These are phyloP conservation scores for Yarrowia sp. DNA, from an alignment of 805 yeast genomes.

Conservation along the genomic window DNA sequence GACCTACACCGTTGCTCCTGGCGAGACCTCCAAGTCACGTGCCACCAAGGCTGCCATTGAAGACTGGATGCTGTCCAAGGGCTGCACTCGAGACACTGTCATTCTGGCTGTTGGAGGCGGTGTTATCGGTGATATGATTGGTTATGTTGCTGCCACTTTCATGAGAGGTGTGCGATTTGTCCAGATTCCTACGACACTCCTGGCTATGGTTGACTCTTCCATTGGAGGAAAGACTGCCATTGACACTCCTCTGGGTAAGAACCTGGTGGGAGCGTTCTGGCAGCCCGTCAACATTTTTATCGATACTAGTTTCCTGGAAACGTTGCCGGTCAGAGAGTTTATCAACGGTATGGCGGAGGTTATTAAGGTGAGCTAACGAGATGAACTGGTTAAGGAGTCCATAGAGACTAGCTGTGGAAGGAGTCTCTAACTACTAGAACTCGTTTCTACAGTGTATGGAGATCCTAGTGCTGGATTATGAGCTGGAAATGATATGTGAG, in stretches of 20 bases:
- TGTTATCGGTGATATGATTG: slow-evolving; percentile 98
- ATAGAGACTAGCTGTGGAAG: neutral
- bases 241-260: slow-evolving; percentile 94
- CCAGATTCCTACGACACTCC: slow-evolving; percentile 88
- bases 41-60: slow-evolving; percentile 89
- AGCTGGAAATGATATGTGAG: too few relatives aligned
- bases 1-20: slow-evolving; percentile 79
- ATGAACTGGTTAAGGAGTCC: too few relatives aligned
- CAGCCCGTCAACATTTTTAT: slow-evolving; percentile 88
- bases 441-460: too few relatives aligned
- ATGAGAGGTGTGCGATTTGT: slow-evolving; percentile 96
- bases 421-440: too few relatives aligned
- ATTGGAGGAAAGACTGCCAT: slow-evolving; percentile 99
- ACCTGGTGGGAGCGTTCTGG: slow-evolving; percentile 95
- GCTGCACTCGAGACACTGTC: slow-evolving; percentile 95
- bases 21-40: slow-evolving; percentile 86
- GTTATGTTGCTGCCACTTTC: slow-evolving; percentile 97
- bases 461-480: too few relatives aligned
- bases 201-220: slow-evolving; percentile 97
- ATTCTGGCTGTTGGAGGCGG: slow-evolving; percentile 97
- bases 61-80: slow-evolving; percentile 75
- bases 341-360: slow-evolving; percentile 99
- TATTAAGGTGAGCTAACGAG: slow-evolving; percentile 50
- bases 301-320: slow-evolving; percentile 80
- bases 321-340: slow-evolving; percentile 89